These are phyloP conservation scores for Penicillium concentricum DNA, from an alignment of 2,329 filamentous ascomycete species.

Conservation along the genomic window DNA sequence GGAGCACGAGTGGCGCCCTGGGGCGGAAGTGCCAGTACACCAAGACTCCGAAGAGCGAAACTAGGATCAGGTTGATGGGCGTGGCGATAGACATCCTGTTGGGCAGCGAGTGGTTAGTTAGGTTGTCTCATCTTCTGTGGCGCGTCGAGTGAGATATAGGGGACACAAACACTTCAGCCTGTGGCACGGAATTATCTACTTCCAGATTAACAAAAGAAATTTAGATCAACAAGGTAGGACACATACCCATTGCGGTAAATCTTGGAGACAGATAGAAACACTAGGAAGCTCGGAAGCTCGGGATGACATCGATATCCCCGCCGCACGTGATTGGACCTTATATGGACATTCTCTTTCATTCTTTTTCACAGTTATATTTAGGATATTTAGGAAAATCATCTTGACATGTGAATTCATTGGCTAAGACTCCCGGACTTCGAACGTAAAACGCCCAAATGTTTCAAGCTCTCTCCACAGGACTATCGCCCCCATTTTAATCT, in stretches of 20 bases:
- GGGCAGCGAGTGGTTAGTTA: constrained; percentile 2
- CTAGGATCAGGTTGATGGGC: constrained; percentile 61
- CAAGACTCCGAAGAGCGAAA: constrained; percentile 57
- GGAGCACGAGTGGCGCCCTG: constrained; percentile 51
- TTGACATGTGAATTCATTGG: neutral
- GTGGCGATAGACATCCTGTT: constrained; percentile 53
- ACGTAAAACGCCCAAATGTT: constrained; percentile 10
- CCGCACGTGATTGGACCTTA: constrained; percentile 18
- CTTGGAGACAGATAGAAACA: neutral
- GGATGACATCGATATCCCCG: constrained; percentile 15
- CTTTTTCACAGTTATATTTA: no score
- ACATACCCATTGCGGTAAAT: constrained; percentile 17
- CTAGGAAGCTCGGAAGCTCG: constrained; percentile 1
- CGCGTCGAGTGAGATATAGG: neutral
- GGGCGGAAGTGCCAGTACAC: constrained; percentile 61
- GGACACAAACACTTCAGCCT: constrained; percentile 38
- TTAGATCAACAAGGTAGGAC: neutral
- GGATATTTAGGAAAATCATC: no score
- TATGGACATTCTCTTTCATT: neutral
- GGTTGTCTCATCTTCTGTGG: neutral
- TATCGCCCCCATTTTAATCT: constrained; percentile 25
- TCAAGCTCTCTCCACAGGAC: constrained; percentile 19
- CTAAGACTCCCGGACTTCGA: neutral
- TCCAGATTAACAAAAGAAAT: constrained; percentile 10
- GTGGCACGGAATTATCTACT: constrained; percentile 27